Conservation (phyloP, 805 yeast species). For the Cyberlindnera mississippiensis region DNA sequence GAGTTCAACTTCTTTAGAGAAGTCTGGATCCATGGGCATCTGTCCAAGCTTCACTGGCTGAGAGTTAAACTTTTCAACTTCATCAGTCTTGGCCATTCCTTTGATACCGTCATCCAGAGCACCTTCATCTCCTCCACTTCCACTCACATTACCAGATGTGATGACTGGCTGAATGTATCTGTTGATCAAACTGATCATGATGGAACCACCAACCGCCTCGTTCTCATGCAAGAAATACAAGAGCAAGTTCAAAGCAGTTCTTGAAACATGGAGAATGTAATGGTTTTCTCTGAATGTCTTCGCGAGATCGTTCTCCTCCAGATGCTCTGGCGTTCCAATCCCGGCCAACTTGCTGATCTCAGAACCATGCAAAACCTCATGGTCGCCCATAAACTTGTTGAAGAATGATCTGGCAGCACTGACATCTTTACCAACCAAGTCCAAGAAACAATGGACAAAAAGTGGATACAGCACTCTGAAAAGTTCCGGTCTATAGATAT, state of each 20-base stretch:
- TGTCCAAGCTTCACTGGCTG: slow-evolving; percentile 78
- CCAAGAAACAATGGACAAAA: slow-evolving; percentile 85
- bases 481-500: slow-evolving; percentile 85
- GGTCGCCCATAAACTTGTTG: slow-evolving; percentile 70
- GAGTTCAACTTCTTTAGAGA: slow-evolving; percentile 76
- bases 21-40: slow-evolving; percentile 83
- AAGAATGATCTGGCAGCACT: slow-evolving; percentile 70
- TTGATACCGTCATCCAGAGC: slow-evolving; percentile 36
- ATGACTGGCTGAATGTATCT: slow-evolving; percentile 61
- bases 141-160: slow-evolving; percentile 40
- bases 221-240: slow-evolving; percentile 87
- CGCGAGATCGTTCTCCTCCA: slow-evolving; percentile 79
- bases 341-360: slow-evolving; percentile 73
- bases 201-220: slow-evolving; percentile 87
- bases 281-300: slow-evolving; percentile 67
- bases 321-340: slow-evolving; percentile 73
- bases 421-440: slow-evolving; percentile 63
- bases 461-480: slow-evolving; percentile 83
- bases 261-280: slow-evolving; percentile 71
- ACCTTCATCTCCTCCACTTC: slow-evolving; percentile 30
- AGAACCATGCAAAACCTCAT: slow-evolving; percentile 66
- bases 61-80: slow-evolving; percentile 59
- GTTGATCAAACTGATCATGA: slow-evolving; percentile 80
- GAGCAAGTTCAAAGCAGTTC: slow-evolving; percentile 79
- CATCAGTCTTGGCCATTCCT: slow-evolving; percentile 32